Conservation (phyloP, 345 rosid genomes). For the Aurinia saxatilis region DNA sequence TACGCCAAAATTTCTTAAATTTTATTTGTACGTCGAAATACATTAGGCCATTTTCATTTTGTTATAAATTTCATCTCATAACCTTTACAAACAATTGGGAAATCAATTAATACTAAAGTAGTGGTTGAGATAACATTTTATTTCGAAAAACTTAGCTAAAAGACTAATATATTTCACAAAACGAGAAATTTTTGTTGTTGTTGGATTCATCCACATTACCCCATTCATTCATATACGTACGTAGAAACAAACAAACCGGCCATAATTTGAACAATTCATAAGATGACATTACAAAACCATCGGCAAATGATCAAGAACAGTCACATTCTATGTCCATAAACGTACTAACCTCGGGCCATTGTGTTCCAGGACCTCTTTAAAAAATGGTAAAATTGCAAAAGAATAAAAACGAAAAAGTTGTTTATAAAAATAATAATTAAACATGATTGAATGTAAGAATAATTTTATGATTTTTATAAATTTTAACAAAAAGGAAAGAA, state of each 20-base stretch:
- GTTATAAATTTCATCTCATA: no score
- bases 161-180: no score
- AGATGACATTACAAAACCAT: not conserved
- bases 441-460: not conserved
- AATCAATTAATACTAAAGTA: no score
- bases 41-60: no score
- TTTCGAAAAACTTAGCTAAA: no score
- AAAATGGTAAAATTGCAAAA: not conserved
- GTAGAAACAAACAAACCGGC: not conserved
- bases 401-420: not conserved
- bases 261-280: not conserved
- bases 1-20: not conserved
- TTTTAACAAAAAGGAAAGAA: no score
- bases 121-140: no score
- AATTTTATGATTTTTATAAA: no score
- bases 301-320: not conserved
- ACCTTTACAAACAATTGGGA: no score
- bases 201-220: not conserved
- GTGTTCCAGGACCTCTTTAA: constrained; percentile 2
- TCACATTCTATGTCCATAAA: constrained; percentile 17
- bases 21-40: no score
- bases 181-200: no score
- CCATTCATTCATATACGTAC: not conserved
- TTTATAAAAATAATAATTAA: not conserved
- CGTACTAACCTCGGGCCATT: constrained; percentile 13